Base-by-base conservation (phyloP, 2,329 filamentous ascomycete species). In the Pseudogymnoascus sp. region DNA sequence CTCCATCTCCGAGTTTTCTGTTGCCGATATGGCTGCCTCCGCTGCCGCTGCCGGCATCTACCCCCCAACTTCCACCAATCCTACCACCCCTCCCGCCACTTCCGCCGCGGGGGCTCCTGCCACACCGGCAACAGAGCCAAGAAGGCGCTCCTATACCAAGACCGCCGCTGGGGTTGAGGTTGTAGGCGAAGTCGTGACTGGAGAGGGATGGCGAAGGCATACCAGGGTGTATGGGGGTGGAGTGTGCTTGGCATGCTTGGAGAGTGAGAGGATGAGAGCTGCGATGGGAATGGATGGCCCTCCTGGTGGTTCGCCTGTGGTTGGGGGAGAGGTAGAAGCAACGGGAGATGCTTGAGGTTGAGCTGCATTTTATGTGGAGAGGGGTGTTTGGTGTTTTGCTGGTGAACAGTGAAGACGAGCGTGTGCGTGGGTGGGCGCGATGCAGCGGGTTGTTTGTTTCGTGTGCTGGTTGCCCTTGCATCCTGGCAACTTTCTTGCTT, bases 181-280 rank as follows among this genome's bases (percentile, higher is more conserved):
- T 2, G 31, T 40, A 2, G 71, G 69, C 7, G 70, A 72, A 40
- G 69, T 72, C 23, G 61, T 71, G 4, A 63, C 66, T 4, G 67
- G 65, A 2, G 67, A 71, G 17, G 67, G 67, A 11, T 72, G 71
- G 71, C 62, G 69, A 9, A 62, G 71, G 19, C 71, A 72, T 26
- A 72, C 71, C 35, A 65, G 67, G 33, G 71, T 72, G 15, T 72
- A 72, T 44, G 71, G 70, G 2, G 70, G 71, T 2, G 71, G 71
- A 1, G 71, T 72, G 1, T 72, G 71, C 38, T 64, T 66, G 35
- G 70, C 70, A 7, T 72, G 71, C 62, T 63, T 68, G 56, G 71
- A 72, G 64, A 68, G 64, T 23, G 65, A 69, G 61, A 64, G 66
- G 59, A 66, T 65, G 23, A 68, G 44, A 10, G 44, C 15, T 29